Conservation (phyloP, 1,284 basidiomycete genomes). For the Austroboletus novae-zelandiae region DNA sequence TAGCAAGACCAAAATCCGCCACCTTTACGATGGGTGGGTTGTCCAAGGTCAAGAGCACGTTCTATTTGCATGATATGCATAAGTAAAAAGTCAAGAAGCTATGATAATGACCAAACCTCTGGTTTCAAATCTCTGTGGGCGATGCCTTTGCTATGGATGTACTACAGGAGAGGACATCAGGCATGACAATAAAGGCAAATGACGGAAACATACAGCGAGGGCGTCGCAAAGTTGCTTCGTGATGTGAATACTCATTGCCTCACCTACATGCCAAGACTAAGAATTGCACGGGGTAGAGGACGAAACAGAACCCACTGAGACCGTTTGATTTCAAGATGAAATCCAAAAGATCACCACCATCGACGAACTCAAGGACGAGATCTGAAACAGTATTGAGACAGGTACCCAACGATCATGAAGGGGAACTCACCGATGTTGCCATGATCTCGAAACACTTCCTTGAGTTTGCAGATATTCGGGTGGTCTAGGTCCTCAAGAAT, state of each 20-base stretch:
- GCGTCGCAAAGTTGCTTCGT: conserved; percentile 76
- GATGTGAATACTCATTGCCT: conserved; percentile 56
- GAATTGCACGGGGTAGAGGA: not conserved
- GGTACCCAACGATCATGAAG: not conserved
- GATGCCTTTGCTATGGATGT: conserved; percentile 72
- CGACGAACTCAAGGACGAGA: conserved; percentile 76
- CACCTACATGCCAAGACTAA: conserved; percentile 41
- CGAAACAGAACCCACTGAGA: conserved; percentile 47
- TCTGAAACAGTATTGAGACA: conserved; percentile 39
- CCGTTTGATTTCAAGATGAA: conserved; percentile 62
- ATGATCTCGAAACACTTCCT: conserved; percentile 73
- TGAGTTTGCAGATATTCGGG: conserved; percentile 77
- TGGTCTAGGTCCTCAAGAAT: conserved; percentile 78
- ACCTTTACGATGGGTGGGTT: conserved; percentile 72
- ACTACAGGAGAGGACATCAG: conserved; percentile 42
- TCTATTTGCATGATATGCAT: conserved; percentile 37
- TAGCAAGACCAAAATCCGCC: conserved; percentile 92
- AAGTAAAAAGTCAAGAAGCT: not conserved
- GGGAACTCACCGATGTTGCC: conserved; percentile 61
- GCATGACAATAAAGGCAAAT: not conserved
- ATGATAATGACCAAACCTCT: conserved; percentile 47
- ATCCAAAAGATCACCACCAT: conserved; percentile 88
- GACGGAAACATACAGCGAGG: conserved; percentile 47
- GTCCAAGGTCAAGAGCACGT: conserved; percentile 70
- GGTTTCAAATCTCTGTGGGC: conserved; percentile 93